phyloP scores from a whole-genome alignment of 2,329 filamentous ascomycete genomes.

The Aureobasidium vineae region DNA sequence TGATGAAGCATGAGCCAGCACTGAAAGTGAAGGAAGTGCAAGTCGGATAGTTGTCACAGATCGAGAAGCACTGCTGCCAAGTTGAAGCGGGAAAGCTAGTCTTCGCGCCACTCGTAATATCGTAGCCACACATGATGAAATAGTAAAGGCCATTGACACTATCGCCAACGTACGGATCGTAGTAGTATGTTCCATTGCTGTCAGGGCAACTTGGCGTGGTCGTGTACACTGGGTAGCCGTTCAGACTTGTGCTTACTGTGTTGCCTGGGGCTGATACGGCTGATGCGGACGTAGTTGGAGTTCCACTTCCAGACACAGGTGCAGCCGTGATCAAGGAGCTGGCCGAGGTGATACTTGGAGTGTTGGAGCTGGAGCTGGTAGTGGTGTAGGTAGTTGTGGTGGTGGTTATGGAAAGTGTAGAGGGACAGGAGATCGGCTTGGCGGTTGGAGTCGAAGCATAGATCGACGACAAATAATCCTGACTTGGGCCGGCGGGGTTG shows the following conservation, averaged over 20 bases:
- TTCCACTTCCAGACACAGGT: background rate
- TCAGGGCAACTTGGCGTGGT: background rate
- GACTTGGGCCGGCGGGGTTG: conserved; percentile 18
- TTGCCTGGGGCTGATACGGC: background rate
- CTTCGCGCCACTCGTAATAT: background rate
- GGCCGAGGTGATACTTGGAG: background rate
- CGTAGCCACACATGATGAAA: conserved; percentile 25
- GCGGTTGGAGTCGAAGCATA: background rate
- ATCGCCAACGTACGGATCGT: conserved; percentile 3
- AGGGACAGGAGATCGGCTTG: conserved; percentile 1
- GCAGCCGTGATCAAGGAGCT: background rate
- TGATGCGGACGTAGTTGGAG: background rate
- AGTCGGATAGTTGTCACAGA: background rate
- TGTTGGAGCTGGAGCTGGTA: background rate
- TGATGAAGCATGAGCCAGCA: background rate
- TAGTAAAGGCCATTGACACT: conserved; percentile 16
- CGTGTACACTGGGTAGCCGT: conserved; percentile 10
- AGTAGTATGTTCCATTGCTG: conserved; percentile 22
- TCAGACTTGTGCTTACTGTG: background rate
- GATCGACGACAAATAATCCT: conserved; percentile 18
- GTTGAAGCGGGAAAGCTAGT: background rate
- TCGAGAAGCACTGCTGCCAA: conserved; percentile 1
- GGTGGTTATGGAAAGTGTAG: conserved; percentile 3
- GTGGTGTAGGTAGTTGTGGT: background rate
- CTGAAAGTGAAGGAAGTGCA: conserved; percentile 13